These are phyloP conservation scores for Corchorus capsularis DNA, from an alignment of 345 rosid genomes.

Conservation along the genomic window DNA sequence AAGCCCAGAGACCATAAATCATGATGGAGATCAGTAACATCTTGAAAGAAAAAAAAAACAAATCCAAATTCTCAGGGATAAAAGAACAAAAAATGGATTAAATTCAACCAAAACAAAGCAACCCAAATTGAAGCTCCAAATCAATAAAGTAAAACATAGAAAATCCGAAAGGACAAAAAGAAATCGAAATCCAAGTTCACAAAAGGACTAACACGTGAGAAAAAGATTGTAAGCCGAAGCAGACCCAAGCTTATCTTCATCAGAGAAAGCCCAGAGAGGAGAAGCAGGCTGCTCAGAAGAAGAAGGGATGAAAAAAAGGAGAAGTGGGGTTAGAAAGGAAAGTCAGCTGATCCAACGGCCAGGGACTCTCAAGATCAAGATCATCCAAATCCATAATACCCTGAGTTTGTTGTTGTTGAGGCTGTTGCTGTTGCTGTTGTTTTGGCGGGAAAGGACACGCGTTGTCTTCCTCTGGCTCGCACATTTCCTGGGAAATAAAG, in stretches of 20 bases:
- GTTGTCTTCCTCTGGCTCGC: slow-evolving; percentile 49
- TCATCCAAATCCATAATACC: slow-evolving; percentile 65
- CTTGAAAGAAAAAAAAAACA: neutral
- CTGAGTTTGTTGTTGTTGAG: no score
- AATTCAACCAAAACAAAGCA: neutral
- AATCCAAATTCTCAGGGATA: neutral
- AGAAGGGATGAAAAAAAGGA: slow-evolving; percentile 45
- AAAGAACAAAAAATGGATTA: neutral
- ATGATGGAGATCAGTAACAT: neutral
- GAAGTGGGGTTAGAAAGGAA: slow-evolving; percentile 56
- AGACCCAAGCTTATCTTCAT: slow-evolving; percentile 40
- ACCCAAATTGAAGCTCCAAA: neutral
- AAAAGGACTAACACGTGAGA: slow-evolving; percentile 51
- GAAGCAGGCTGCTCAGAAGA: slow-evolving; percentile 76
- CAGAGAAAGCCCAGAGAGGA: slow-evolving; percentile 94
- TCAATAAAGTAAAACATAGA: neutral
- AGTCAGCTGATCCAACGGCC: slow-evolving; percentile 81
- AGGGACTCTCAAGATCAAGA: slow-evolving; percentile 60
- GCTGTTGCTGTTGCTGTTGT: slow-evolving; percentile 36
- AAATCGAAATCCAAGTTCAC: neutral
- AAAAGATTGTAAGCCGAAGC: slow-evolving; percentile 41
- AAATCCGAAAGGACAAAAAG: neutral
- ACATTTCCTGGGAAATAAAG: slow-evolving; percentile 36
- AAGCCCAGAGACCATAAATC: neutral
- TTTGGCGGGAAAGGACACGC: slow-evolving; percentile 27